Evolutionary conservation across 345 rosid species (phyloP).

Genomic region (Passiflora organensis): DNA sequence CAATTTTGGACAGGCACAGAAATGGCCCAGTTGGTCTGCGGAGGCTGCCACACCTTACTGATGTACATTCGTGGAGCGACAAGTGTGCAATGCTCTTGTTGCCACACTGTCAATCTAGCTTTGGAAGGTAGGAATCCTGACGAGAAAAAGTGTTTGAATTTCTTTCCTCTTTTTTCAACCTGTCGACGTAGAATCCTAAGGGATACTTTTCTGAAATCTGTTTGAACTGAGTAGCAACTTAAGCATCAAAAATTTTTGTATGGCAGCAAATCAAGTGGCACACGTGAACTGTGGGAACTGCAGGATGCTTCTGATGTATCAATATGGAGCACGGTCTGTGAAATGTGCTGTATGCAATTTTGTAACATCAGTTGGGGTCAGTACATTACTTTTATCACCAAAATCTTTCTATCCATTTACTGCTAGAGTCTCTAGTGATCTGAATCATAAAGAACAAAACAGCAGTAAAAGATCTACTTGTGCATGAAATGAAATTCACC

Average conservation of each 20-base stretch:
- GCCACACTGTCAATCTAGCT: slow-evolving; percentile 92
- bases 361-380: slow-evolving; percentile 80
- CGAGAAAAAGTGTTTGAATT: neutral
- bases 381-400: slow-evolving; percentile 7
- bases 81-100: slow-evolving; percentile 95
- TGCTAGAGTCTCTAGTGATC: neutral
- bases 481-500: no score
- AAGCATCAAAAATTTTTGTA: neutral
- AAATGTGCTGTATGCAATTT: slow-evolving; percentile 95
- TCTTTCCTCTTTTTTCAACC: neutral
- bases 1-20: slow-evolving; percentile 62
- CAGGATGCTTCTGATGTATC: slow-evolving; percentile 94
- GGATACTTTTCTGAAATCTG: neutral
- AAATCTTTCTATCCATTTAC: neutral
- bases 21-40: slow-evolving; percentile 97
- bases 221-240: slow-evolving; percentile 1
- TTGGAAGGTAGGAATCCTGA: slow-evolving; percentile 50
- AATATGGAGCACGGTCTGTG: slow-evolving; percentile 85
- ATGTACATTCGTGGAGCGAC: slow-evolving; percentile 99
- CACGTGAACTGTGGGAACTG: slow-evolving; percentile 93
- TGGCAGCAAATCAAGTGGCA: slow-evolving; percentile 90
- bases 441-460: no score
- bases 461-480: no score
- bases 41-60: slow-evolving; percentile 92
- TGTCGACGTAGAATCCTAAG: neutral